These are phyloP conservation scores for Nematocida minor DNA, from an alignment of 371 early-diverging fungal species.

Conservation along the genomic window DNA sequence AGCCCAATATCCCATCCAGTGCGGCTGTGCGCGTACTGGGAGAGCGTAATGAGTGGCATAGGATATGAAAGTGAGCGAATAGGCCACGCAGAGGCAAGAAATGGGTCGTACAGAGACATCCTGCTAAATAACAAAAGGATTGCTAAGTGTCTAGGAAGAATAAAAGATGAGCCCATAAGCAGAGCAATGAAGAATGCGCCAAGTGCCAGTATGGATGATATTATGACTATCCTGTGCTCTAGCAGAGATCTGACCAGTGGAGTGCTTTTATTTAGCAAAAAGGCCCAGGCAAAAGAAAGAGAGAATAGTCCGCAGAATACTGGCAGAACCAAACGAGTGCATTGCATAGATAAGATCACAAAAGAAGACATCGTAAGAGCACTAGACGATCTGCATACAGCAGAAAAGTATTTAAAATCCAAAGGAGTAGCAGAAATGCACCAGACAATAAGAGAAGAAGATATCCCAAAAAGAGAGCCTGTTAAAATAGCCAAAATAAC, in stretches of 20 bases:
- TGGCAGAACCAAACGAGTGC: background rate
- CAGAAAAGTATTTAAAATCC: background rate
- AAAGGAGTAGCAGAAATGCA: background rate
- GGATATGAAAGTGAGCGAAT: background rate
- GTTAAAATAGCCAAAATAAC: background rate
- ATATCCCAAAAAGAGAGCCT: background rate
- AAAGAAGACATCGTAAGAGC: background rate
- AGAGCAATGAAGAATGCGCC: background rate
- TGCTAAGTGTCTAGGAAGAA: background rate
- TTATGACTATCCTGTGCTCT: conserved; percentile 15
- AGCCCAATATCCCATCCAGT: background rate
- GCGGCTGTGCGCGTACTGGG: conserved; percentile 3
- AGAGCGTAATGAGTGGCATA: conserved; percentile 1
- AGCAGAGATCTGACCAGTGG: conserved; percentile 37
- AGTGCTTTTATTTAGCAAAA: background rate
- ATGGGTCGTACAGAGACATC: background rate
- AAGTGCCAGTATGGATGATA: background rate
- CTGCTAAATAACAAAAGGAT: background rate
- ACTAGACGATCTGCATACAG: background rate
- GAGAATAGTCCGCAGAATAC: background rate
- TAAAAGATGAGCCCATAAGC: conserved; percentile 31
- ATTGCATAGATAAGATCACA: background rate
- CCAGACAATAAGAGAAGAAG: background rate
- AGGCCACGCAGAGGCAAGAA: background rate
- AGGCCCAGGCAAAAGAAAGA: background rate